phyloP scores from a whole-genome alignment of 768 basidiomycete genomes.

The Pleurotus platypus region DNA sequence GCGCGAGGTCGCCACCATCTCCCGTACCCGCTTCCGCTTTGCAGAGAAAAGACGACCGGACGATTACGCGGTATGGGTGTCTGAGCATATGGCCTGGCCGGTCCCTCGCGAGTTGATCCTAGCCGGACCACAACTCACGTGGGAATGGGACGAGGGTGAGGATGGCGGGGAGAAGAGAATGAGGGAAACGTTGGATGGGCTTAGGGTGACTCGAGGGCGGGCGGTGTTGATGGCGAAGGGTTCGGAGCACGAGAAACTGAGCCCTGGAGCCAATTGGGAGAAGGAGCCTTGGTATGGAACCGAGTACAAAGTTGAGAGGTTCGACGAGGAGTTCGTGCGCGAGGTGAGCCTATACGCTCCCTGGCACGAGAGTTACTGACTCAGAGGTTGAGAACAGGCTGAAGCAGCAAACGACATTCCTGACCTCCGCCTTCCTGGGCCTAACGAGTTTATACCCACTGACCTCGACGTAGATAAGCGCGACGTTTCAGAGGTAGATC shows the following conservation, averaged over 20 bases:
- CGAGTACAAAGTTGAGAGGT: constrained; percentile 70
- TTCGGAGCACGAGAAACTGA: constrained; percentile 52
- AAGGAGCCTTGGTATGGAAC: constrained; percentile 94
- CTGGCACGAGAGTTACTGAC: background rate
- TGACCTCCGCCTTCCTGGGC: constrained; percentile 75
- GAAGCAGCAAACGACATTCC: constrained; percentile 56
- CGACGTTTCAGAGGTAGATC: constrained; percentile 55
- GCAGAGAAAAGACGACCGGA: constrained; percentile 81
- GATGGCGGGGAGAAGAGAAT: constrained; percentile 49
- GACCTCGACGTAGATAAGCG: constrained; percentile 82
- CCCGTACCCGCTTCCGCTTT: constrained; percentile 78
- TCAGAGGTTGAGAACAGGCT: constrained; percentile 40
- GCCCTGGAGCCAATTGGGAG: constrained; percentile 48
- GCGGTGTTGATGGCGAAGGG: constrained; percentile 79
- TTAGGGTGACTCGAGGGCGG: constrained; percentile 58
- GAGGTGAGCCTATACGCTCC: constrained; percentile 30
- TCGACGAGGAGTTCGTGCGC: constrained; percentile 59
- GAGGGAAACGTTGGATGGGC: constrained; percentile 53
- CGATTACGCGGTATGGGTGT: constrained; percentile 70
- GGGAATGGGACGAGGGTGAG: constrained; percentile 72
- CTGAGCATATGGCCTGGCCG: constrained; percentile 77
- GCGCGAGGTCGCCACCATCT: constrained; percentile 69
- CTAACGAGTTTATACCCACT: constrained; percentile 88
- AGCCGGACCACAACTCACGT: constrained; percentile 64
- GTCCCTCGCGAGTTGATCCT: constrained; percentile 76